Evolutionary conservation across 768 basidiomycete genomes (phyloP).

Genomic region (Russula olivacea): DNA sequence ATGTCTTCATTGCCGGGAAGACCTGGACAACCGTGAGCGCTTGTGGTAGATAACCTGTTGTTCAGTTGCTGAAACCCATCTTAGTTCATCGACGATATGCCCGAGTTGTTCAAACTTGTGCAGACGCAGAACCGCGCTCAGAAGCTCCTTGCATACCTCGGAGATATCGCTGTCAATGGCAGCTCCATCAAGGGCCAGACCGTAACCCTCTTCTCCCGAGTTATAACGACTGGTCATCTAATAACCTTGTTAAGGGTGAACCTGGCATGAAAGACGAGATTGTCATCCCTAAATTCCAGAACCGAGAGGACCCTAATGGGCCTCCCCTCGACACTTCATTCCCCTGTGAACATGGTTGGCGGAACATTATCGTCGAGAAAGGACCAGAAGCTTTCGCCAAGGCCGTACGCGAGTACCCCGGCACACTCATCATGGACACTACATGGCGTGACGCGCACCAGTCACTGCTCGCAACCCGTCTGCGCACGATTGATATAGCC

Average conservation of each 20-base stretch:
- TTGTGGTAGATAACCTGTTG: constrained; percentile 7
- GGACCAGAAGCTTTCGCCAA: constrained; percentile 98
- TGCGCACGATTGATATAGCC: constrained; percentile 94
- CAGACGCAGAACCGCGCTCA: constrained; percentile 98
- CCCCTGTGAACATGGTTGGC: constrained; percentile 90
- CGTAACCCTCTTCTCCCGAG: constrained; percentile 32
- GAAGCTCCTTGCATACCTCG: constrained; percentile 93
- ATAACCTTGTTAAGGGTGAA: constrained; percentile 52
- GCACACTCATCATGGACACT: constrained; percentile 95
- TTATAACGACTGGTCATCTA: not conserved
- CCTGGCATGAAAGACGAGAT: constrained; percentile 91
- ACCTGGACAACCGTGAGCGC: constrained; percentile 89
- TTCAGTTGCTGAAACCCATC: not conserved
- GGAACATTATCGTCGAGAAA: constrained; percentile 96
- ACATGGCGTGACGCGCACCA: constrained; percentile 99
- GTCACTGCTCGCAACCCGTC: constrained; percentile 91
- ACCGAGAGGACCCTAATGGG: constrained; percentile 69
- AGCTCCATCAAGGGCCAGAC: constrained; percentile 95
- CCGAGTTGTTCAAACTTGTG: constrained; percentile 98
- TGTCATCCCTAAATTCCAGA: constrained; percentile 71
- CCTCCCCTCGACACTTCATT: constrained; percentile 69
- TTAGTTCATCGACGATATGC: constrained; percentile 98
- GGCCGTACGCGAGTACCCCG: constrained; percentile 94
- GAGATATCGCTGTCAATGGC: constrained; percentile 96
- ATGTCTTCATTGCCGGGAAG: constrained; percentile 91